Base-by-base conservation (phyloP, 2,329 filamentous ascomycete genomes). In the Cadophora gregata region DNA sequence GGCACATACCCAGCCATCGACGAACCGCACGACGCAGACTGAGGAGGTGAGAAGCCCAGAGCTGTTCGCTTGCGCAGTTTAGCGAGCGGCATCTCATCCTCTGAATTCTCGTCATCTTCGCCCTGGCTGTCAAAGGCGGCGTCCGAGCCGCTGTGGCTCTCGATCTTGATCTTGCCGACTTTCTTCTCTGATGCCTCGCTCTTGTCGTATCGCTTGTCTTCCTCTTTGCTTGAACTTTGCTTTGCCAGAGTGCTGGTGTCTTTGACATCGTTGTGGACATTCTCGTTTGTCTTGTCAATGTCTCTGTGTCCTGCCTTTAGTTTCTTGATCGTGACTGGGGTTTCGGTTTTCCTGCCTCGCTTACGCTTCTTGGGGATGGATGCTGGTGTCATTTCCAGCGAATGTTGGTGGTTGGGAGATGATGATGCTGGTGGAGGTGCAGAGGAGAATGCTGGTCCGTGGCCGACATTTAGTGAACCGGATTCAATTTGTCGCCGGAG, bases 401-500 rank as follows among this genome's bases (percentile, higher is more conserved):
- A 1, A 2, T 19, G 3, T n/a, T 53, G 58, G 24, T 12, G 24
- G 14, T 36, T 45, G 10, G 59, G 45, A 7, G 45, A 47, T 33
- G 24, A n/a, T 9, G 24, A 5, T 5, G 33, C 21, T 8, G 65
- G 53, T 4, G 65, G 50, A 50, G 62, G 64, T 16, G 63, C 2
- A 19, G 42, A 53, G 12, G 65, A 38, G 65, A 73, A 69, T 16
- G 71, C 70, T 24, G 63, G 69, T 0, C 70, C 73, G 42, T 73
- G 71, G 12, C 65, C 70, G 12, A 73, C 73, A 21, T 72, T 73
- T 33, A 76, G 53, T 3, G 72, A 70, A 2, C 76, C 76, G 36
- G 65, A 69, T 62, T 77, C 76, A 45, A 78, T 77, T 59, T 75
- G 74, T 7, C 72, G 64, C 10, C 69, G 67, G 0, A 81, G 74